Conservation (phyloP, 805 yeast genomes). For the Priceomyces fermenticarens region DNA sequence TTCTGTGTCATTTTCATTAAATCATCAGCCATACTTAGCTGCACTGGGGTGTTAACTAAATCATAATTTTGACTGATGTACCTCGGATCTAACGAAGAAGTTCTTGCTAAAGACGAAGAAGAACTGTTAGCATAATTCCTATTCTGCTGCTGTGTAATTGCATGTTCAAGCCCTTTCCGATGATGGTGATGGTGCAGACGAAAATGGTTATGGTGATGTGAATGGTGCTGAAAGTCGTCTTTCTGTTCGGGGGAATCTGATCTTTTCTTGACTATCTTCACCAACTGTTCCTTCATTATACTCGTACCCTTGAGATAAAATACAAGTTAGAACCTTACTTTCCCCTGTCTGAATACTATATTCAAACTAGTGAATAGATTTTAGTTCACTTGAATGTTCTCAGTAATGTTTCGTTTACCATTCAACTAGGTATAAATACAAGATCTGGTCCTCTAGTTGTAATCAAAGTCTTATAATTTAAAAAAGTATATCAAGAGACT, state of each 20-base stretch:
- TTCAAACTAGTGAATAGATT: too few relatives aligned
- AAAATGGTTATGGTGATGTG: background rate
- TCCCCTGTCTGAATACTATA: too few relatives aligned
- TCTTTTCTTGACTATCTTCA: background rate
- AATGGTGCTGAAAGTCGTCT: background rate
- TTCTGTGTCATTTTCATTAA: slow-evolving; percentile 32
- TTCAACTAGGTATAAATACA: too few relatives aligned
- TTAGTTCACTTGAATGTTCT: too few relatives aligned
- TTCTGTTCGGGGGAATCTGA: background rate
- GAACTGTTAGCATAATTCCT: too few relatives aligned
- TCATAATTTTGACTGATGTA: slow-evolving; percentile 15
- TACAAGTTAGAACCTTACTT: too few relatives aligned
- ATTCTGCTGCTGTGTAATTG: background rate
- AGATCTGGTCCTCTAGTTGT: too few relatives aligned
- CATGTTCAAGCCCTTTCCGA: too few relatives aligned
- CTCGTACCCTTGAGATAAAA: too few relatives aligned
- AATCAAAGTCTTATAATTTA: too few relatives aligned
- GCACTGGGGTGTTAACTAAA: slow-evolving; percentile 25
- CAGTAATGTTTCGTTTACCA: too few relatives aligned
- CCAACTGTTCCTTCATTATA: background rate
- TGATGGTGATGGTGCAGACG: background rate
- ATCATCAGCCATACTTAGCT: slow-evolving; percentile 27
- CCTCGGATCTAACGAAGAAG: slow-evolving; percentile 21
- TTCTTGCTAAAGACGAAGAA: slow-evolving; percentile 15
- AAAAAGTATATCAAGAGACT: too few relatives aligned